Evolutionary conservation across 176 grass and related monocot species (phyloP).

Genomic region (Paspalum vaginatum): DNA sequence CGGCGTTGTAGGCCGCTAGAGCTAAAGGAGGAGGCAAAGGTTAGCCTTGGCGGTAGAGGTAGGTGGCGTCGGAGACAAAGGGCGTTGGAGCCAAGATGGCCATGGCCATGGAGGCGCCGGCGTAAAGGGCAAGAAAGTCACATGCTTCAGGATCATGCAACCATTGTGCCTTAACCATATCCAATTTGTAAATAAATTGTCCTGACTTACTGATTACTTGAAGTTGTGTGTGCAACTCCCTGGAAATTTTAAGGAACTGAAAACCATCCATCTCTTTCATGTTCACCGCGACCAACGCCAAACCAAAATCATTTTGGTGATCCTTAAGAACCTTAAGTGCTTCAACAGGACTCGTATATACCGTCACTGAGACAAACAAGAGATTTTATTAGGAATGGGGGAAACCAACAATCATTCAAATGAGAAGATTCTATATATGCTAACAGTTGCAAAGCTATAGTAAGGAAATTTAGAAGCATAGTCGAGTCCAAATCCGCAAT

Average conservation of each 20-base stretch:
- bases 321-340: conserved; percentile 33
- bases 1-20: too few species aligned
- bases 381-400: not conserved
- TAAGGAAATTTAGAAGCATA: not conserved
- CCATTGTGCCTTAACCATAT: too few species aligned
- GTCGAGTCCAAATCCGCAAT: not conserved
- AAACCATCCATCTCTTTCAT: conserved; percentile 46
- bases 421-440: not conserved
- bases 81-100: too few species aligned
- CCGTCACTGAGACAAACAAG: not conserved
- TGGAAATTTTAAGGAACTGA: conserved; percentile 26
- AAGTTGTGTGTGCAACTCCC: conserved; percentile 20
- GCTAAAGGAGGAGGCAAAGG: too few species aligned
- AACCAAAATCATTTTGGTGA: conserved; percentile 15
- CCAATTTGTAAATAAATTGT: not conserved
- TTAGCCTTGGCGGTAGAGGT: too few species aligned
- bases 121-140: too few species aligned
- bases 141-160: too few species aligned
- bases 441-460: not conserved
- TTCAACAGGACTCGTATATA: conserved; percentile 23
- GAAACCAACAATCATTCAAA: not conserved
- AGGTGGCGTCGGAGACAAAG: too few species aligned
- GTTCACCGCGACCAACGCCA: conserved; percentile 21
- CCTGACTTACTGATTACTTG: conserved; percentile 52
- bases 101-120: too few species aligned